Base-by-base conservation (phyloP, 1,139 yeast species). In the Scheffersomyces titani region DNA sequence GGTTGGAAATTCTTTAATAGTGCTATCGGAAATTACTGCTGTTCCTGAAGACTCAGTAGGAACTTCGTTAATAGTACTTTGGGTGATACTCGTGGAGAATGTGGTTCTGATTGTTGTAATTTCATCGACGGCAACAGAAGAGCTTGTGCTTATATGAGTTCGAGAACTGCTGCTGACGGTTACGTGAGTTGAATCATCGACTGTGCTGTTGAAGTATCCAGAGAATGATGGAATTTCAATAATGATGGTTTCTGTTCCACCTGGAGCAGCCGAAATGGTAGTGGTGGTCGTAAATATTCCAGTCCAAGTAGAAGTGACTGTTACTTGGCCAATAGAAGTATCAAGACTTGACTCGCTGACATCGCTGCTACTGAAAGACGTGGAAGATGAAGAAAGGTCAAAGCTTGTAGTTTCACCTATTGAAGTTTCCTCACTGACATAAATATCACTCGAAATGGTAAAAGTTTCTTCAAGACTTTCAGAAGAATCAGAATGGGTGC, bases 261-360 rank as follows among this genome's bases (percentile, higher is more conserved):
- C 40, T 11, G 9, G 40, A 2, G 40, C 13, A 11, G 3, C 40
- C 2, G 40, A 30, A 19, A 47, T 16, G 9, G 52, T 47, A 3
- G 54, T 19, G 3, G 53, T 47, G 6, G 51, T 21, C 19, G 47
- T 50, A 6, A 11, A 44, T 40, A 52, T 21, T 4, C 52, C 54
- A 19, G 52, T 51, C 51, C 55, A 47, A n/a, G 57, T 45, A 9
- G 53, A 48, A 16, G 62, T 58, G 5, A 54, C 24, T 1, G 66
- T 63, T 11, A 59, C 60, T 5, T 60, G 61, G 19, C 64, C 61
- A 51, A 59, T 52, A 13, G 67, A 62, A 19, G 54, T 64, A 22
- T 63, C 63, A 1, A 66, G 60, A 5, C 57, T n/a, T n/a, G n/a
- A 16, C 60, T 55, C 4, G 57, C 50, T 20, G 61, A 62, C 19